A percentile compares a stretch with the other conserved stretches of the same genome.
phyloP scores from a whole-genome alignment of 257 asterid genomes.

The Voacanga thouarsii region DNA sequence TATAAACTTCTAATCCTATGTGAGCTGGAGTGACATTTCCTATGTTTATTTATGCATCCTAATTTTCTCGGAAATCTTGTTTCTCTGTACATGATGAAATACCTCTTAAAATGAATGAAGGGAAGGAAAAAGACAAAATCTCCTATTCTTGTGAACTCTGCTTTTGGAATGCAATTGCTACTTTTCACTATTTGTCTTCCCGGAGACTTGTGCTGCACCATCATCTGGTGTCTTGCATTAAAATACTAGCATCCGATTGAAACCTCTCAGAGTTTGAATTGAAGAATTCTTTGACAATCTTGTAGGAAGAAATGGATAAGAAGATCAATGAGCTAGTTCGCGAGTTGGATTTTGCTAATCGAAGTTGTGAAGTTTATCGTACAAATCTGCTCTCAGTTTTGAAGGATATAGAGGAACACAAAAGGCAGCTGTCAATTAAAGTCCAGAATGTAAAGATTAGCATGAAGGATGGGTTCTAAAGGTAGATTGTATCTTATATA shows the following conservation, averaged over 20 bases:
- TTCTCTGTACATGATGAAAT: not conserved
- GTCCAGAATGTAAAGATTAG: constrained; percentile 72
- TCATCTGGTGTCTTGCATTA: not conserved
- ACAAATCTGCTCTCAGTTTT: constrained; percentile 69
- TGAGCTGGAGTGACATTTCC: not conserved
- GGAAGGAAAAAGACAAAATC: not conserved
- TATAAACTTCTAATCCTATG: not conserved
- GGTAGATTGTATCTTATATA: not conserved
- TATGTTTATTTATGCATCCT: not conserved
- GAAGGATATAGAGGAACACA: constrained; percentile 90
- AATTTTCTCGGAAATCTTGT: not conserved
- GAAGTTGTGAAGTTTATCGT: constrained; percentile 75
- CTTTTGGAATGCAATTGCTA: not conserved
- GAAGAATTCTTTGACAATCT: not conserved
- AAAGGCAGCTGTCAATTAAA: constrained; percentile 67
- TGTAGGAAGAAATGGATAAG: constrained; percentile 78
- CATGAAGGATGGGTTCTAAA: constrained; percentile 60
- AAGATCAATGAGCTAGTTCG: constrained; percentile 59
- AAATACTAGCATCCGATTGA: not conserved
- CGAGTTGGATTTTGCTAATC: constrained; percentile 69
- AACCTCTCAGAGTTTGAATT: not conserved
- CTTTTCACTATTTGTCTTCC: not conserved
- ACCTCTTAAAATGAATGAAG: not conserved
- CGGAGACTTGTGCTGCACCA: not conserved
- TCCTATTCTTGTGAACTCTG: not conserved